Percentiles rank a stretch among this genome's conserved stretches.
phyloP scores from a whole-genome alignment of 148 eudicot genomes.

The Gaultheria prostrata region DNA sequence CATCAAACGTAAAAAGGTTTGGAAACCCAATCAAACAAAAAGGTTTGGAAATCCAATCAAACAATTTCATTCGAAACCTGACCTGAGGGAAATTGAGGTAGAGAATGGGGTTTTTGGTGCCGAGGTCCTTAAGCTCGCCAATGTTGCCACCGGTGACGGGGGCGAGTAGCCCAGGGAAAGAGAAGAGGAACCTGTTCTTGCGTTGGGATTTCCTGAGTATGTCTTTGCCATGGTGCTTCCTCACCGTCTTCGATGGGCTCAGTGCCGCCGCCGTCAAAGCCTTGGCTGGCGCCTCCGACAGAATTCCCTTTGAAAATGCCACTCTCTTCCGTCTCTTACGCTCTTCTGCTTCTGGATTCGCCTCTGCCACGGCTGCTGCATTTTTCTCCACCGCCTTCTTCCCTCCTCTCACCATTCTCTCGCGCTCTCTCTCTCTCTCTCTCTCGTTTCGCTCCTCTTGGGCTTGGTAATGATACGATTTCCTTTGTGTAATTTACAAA shows the following conservation, averaged over 20 bases:
- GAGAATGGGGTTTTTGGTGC: slow-evolving; percentile 77
- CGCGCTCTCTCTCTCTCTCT: neutral
- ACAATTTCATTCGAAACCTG: neutral
- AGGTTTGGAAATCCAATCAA: neutral
- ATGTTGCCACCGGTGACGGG: slow-evolving; percentile 82
- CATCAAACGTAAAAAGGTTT: neutral
- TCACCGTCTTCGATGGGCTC: slow-evolving; percentile 54
- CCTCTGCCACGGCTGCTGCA: slow-evolving; percentile 25
- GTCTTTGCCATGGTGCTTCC: slow-evolving; percentile 78
- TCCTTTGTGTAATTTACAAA: too few relatives aligned
- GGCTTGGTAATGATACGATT: neutral
- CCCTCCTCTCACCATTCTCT: slow-evolving; percentile 18
- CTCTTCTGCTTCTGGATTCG: slow-evolving; percentile 61
- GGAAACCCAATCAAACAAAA: neutral
- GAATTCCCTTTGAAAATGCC: slow-evolving; percentile 41
- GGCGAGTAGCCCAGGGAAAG: slow-evolving; percentile 71
- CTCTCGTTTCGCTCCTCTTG: neutral
- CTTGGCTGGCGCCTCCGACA: slow-evolving; percentile 45
- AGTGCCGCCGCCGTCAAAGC: slow-evolving; percentile 32
- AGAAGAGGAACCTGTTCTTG: slow-evolving; percentile 75
- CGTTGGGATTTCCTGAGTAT: slow-evolving; percentile 70
- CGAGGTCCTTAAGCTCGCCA: slow-evolving; percentile 75
- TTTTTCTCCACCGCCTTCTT: slow-evolving; percentile 28
- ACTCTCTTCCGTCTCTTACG: slow-evolving; percentile 52
- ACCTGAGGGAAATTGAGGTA: slow-evolving; percentile 87